phyloP scores from a whole-genome alignment of 2,329 filamentous ascomycete genomes.

The Fusarium sp. region DNA sequence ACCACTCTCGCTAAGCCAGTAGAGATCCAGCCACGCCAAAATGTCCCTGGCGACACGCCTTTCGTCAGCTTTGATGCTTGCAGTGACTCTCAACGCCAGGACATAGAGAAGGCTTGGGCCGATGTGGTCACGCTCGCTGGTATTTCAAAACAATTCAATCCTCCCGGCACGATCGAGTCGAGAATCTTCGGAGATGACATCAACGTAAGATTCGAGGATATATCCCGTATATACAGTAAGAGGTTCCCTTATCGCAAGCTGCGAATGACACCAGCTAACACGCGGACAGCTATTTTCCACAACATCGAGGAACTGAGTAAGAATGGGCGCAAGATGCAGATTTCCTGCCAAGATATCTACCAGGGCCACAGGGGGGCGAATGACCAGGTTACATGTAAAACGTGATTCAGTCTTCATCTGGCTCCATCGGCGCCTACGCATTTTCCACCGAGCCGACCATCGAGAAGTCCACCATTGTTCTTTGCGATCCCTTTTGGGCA shows the following conservation, averaged over 20 bases:
- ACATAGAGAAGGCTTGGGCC: neutral
- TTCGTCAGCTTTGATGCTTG: neutral
- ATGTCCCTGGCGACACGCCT: neutral
- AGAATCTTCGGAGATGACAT: neutral
- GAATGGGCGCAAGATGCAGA: neutral
- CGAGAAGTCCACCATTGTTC: neutral
- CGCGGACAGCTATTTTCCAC: neutral
- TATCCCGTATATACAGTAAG: neutral
- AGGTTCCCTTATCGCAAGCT: neutral
- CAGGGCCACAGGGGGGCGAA: fast-evolving
- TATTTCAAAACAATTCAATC: neutral
- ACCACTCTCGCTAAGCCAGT: neutral
- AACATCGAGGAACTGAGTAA: neutral
- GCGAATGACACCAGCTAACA: fast-evolving
- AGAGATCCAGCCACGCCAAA: neutral
- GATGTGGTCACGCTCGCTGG: neutral
- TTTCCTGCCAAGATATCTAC: neutral
- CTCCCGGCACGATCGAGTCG: neutral
- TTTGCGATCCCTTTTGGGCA: neutral
- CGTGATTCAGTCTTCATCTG: neutral
- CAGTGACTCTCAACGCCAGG: neutral
- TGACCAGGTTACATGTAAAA: neutral
- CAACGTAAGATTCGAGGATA: neutral
- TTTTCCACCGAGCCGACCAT: neutral
- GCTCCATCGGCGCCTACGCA: neutral